A percentile compares a stretch with the other conserved stretches of the same genome.
Evolutionary conservation across 192 early-diverging fungal species (phyloP).

Genomic region (Chytriomyces sp.): DNA sequence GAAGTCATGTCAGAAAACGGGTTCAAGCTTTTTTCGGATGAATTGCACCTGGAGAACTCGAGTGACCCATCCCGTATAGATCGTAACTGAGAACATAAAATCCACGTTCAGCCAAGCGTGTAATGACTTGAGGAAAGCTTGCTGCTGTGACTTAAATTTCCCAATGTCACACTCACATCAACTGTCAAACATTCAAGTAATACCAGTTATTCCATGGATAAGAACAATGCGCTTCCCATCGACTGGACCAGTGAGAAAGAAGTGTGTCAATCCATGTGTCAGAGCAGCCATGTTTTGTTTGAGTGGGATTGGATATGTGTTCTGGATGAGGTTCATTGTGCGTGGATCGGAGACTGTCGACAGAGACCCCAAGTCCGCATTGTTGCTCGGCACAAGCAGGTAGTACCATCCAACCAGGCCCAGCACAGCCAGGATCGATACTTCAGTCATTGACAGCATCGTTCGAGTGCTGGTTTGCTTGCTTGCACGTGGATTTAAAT

Average conservation of each 20-base stretch:
- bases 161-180: neutral
- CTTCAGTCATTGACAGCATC: neutral
- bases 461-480: neutral
- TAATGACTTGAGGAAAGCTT: conserved; percentile 19
- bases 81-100: conserved; percentile 24
- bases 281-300: neutral
- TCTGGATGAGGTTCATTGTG: neutral
- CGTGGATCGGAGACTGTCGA: neutral
- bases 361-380: conserved; percentile 2
- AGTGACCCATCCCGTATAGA: conserved; percentile 19
- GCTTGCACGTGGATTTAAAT: too few relatives aligned
- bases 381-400: conserved; percentile 12
- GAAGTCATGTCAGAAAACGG: too few relatives aligned
- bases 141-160: conserved; percentile 8
- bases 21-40: neutral
- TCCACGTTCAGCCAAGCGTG: neutral
- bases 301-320: neutral
- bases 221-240: conserved; percentile 22
- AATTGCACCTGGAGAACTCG: conserved; percentile 1
- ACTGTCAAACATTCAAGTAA: neutral
- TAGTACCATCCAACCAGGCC: neutral
- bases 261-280: conserved; percentile 19
- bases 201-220: conserved; percentile 24
- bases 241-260: neutral
- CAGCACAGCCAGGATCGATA: neutral